Percentiles rank a stretch among this genome's conserved stretches.
Conservation (phyloP, 2,329 filamentous ascomycete genomes). For the Scytalidium lignicola region DNA sequence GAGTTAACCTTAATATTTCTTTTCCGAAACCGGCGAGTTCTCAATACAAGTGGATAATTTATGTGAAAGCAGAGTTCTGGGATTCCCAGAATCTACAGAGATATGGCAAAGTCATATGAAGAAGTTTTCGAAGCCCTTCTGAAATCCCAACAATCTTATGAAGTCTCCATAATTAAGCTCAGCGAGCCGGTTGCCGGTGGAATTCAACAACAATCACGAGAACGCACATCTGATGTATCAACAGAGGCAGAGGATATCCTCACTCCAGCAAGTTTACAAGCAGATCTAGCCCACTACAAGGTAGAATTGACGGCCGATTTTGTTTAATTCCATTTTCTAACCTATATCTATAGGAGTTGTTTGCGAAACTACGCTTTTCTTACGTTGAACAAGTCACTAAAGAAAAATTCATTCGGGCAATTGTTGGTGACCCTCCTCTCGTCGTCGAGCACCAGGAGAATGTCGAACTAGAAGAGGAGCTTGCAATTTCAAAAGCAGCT, state of each 20-base stretch:
- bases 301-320: slow-evolving; percentile 27
- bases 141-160: slow-evolving; percentile 50
- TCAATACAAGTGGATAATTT: too few relatives aligned
- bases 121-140: slow-evolving; percentile 44
- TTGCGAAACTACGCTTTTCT: slow-evolving; percentile 92
- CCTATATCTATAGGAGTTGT: slow-evolving; percentile 59
- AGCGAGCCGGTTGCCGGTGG: slow-evolving; percentile 66
- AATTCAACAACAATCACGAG: slow-evolving; percentile 34
- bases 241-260: slow-evolving; percentile 58
- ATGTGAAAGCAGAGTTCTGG: too few relatives aligned
- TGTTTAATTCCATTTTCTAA: background rate
- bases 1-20: too few relatives aligned
- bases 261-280: slow-evolving; percentile 68
- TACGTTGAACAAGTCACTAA: slow-evolving; percentile 99
- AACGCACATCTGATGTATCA: slow-evolving; percentile 68
- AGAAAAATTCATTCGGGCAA: slow-evolving; percentile 91
- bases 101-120: slow-evolving; percentile 18
- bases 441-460: slow-evolving; percentile 83
- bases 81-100: background rate
- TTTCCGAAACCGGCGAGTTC: too few relatives aligned
- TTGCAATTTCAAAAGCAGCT: slow-evolving; percentile 64
- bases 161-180: slow-evolving; percentile 71
- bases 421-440: slow-evolving; percentile 83
- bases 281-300: slow-evolving; percentile 84
- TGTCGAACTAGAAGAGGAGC: slow-evolving; percentile 65